Evolutionary conservation across 331 rosid species (phyloP).

Genomic region (Rhamnella rubrinervis): DNA sequence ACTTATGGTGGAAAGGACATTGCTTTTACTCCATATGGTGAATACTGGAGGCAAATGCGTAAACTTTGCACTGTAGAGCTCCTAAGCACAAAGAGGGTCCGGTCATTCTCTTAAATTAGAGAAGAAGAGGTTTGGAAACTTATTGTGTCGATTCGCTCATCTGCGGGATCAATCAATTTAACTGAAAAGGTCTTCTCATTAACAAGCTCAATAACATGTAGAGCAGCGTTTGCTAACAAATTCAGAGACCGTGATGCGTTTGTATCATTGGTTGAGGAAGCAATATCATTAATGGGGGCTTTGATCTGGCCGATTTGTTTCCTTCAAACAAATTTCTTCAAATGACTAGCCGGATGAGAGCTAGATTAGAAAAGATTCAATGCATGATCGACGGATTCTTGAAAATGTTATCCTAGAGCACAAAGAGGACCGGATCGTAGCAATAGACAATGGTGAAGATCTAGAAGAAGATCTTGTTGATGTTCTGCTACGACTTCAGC

Average conservation of each 20-base stretch:
- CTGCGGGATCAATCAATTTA: constrained; percentile 1
- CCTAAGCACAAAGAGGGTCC: neutral
- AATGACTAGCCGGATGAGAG: neutral
- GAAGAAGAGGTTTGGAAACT: constrained; percentile 13
- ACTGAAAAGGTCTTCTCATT: neutral
- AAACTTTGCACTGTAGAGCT: constrained; percentile 1
- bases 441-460: neutral
- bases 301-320: constrained; percentile 29
- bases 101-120: neutral
- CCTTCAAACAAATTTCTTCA: constrained; percentile 27
- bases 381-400: constrained; percentile 12
- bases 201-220: neutral
- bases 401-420: constrained; percentile 26
- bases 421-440: too few relatives aligned
- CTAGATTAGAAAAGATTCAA: neutral
- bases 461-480: constrained; percentile 8
- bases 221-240: constrained; percentile 29
- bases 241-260: constrained; percentile 16
- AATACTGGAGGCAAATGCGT: constrained; percentile 17
- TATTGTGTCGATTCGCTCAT: neutral
- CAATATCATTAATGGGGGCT: neutral
- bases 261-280: neutral
- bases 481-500: neutral
- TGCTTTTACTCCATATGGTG: constrained; percentile 12
- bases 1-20: neutral